Evolutionary conservation across 2,329 filamentous ascomycete species (phyloP), one percentile per base, ranked within the genome.

Genomic region (Stagonosporopsis tanaceti): DNA sequence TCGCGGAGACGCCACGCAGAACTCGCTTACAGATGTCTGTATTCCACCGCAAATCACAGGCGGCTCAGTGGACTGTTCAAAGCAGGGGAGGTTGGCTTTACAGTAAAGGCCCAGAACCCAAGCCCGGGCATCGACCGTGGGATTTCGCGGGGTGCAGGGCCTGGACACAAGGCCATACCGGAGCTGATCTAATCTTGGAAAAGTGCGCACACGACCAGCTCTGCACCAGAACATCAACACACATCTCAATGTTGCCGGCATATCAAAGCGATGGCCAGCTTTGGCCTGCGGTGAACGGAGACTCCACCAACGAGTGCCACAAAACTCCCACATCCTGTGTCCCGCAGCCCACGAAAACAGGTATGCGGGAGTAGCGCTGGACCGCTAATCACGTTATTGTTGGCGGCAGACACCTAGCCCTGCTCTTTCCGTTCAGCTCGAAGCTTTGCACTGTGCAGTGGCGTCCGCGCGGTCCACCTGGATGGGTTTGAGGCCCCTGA

Each of bases 191-290:
- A 45, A 24, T 15, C 17, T 15, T 14, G 14, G 24, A 42, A 32
- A 25, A 24, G 25, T 28, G 27, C 37, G 27, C 51, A 54, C 51
- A 35, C 38, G 45, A 54, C 38, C 51, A 39, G 52, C 24, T 8
- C 12, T 24, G 11, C 24, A 15, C n/a, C 20, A 38, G 37, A 35
- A 20, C 14, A 30, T 14, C 12, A 5, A 12, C 20, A 28, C 28
- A 41, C 28, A 50, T 37, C 25, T 15, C 35, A 12, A 27, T 37
- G 30, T 34, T 54, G 48, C 52, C 30, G 52, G 44, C 20, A 12
- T n/a, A 24, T n/a, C 37, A 14, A 32, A 9, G 39, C 28, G 20
- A 48, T 25, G 51, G 30, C 28, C 20, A 20, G 20, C 20, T 20
- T 20, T 20, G 20, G 44, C 22, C 34, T 39, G 45, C 34, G 24